phyloP scores from a whole-genome alignment of 805 yeast species.

The Saccharomyces jurei region DNA sequence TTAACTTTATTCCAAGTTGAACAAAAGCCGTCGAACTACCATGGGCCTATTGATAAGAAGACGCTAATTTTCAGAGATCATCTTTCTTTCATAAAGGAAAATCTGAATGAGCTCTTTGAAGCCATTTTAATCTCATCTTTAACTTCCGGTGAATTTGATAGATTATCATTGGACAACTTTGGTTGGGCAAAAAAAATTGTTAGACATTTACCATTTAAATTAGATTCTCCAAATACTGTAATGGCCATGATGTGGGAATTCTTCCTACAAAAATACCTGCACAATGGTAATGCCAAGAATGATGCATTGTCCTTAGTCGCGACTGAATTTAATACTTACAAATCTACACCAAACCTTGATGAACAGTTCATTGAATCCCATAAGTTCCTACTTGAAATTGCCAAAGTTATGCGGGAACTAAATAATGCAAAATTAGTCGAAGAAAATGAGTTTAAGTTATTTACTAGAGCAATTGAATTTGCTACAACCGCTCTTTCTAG shows the following conservation, averaged over 20 bases:
- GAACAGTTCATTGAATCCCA: slow-evolving; percentile 23
- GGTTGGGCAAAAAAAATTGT: slow-evolving; percentile 54
- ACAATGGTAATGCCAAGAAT: slow-evolving; percentile 27
- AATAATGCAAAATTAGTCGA: slow-evolving; percentile 15
- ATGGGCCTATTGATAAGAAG: slow-evolving; percentile 64
- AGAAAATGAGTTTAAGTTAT: slow-evolving; percentile 14
- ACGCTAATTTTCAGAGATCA: slow-evolving; percentile 61
- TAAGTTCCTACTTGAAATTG: slow-evolving; percentile 15
- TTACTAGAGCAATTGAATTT: slow-evolving; percentile 22
- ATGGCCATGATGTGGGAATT: slow-evolving; percentile 39
- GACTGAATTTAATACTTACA: slow-evolving; percentile 24
- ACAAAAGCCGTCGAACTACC: slow-evolving; percentile 47
- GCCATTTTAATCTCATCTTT: slow-evolving; percentile 43
- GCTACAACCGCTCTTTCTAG: slow-evolving; percentile 8
- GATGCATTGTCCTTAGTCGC: slow-evolving; percentile 27
- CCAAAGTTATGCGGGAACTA: slow-evolving; percentile 12
- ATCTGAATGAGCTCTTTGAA: slow-evolving; percentile 48
- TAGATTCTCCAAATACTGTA: slow-evolving; percentile 49
- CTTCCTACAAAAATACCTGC: slow-evolving; percentile 29
- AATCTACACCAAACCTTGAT: slow-evolving; percentile 23
- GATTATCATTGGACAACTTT: slow-evolving; percentile 36
- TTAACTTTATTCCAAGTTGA: slow-evolving; percentile 39
- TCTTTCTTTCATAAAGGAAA: slow-evolving; percentile 42
- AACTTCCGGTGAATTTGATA: slow-evolving; percentile 51
- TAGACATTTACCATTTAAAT: slow-evolving; percentile 52